These are phyloP conservation scores for Penicillium riverlandense DNA, from an alignment of 495 filamentous ascomycete genomes.

Conservation along the genomic window DNA sequence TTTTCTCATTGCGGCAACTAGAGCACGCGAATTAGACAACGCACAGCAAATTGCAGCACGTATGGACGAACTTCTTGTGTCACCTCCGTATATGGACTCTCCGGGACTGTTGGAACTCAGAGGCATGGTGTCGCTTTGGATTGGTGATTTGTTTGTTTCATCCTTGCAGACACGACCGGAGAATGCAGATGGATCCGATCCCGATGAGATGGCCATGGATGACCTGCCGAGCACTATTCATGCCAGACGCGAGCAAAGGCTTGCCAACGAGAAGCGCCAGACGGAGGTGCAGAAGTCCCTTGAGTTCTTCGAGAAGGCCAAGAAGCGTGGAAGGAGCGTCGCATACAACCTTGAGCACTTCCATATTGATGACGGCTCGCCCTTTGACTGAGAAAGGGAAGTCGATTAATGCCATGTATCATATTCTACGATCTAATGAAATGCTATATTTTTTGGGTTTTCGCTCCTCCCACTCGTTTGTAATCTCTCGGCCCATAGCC, in stretches of 20 bases:
- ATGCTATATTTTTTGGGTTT: no score
- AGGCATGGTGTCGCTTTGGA: conserved; percentile 62
- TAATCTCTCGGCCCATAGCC: no score
- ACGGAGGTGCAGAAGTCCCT: conserved; percentile 24
- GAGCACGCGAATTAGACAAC: conserved; percentile 29
- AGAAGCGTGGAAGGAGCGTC: conserved; percentile 25
- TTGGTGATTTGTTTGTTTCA: conserved; percentile 50
- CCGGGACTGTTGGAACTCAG: conserved; percentile 51
- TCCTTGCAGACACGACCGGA: conserved; percentile 14
- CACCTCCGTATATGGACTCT: conserved; percentile 56
- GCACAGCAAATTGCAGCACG: conserved; percentile 51
- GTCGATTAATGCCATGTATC: not conserved
- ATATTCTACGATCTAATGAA: not conserved
- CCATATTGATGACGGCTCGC: conserved; percentile 23
- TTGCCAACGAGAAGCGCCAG: conserved; percentile 27
- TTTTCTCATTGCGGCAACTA: conserved; percentile 16
- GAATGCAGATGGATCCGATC: conserved; percentile 4
- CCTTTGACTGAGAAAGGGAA: conserved; percentile 14
- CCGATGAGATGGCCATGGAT: conserved; percentile 20
- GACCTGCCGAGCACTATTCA: conserved; percentile 15
- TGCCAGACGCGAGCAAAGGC: conserved; percentile 21
- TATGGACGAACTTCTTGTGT: conserved; percentile 58
- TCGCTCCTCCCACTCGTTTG: no score
- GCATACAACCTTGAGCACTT: conserved; percentile 24
- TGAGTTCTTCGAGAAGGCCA: conserved; percentile 30